A percentile compares a stretch with the other conserved stretches of the same genome.
Conservation (phyloP, 345 rosid genomes). For the Bruguiera parviflora region DNA sequence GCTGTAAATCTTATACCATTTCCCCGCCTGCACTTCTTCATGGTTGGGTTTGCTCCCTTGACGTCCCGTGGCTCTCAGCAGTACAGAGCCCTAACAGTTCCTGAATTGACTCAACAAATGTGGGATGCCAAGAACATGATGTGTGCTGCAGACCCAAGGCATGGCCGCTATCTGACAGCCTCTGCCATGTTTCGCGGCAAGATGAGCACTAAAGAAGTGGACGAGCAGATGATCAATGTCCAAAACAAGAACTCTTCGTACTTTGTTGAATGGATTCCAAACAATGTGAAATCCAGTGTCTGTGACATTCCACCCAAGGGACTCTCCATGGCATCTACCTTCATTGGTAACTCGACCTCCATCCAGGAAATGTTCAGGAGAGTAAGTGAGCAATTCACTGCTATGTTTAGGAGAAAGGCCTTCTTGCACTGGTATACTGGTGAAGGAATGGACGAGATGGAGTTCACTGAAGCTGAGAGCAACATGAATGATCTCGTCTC, state of each 20-base stretch:
- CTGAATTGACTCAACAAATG: slow-evolving; percentile 3
- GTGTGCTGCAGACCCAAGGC: slow-evolving; percentile 5
- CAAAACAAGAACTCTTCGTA: slow-evolving; percentile 5
- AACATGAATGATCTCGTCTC: slow-evolving; percentile 1
- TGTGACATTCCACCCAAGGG: not conserved
- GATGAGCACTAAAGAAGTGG: slow-evolving; percentile 6
- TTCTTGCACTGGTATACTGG: slow-evolving; percentile 7
- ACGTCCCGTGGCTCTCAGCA: slow-evolving; percentile 2
- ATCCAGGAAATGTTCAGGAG: slow-evolving; percentile 7
- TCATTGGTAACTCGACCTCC: slow-evolving; percentile 1
- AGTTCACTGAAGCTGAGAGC: slow-evolving; percentile 6
- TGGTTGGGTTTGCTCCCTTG: slow-evolving; percentile 3
- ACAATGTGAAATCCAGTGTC: slow-evolving; percentile 5
- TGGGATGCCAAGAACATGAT: slow-evolving; percentile 9
- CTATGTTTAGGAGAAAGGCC: slow-evolving; percentile 6
- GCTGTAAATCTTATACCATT: not conserved
- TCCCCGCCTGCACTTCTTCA: slow-evolving; percentile 1
- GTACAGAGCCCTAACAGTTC: not conserved
- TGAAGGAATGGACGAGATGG: slow-evolving; percentile 4
- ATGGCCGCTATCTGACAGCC: slow-evolving; percentile 5
- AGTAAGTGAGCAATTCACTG: slow-evolving; percentile 5
- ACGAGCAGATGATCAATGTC: slow-evolving; percentile 4
- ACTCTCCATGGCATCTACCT: slow-evolving; percentile 1
- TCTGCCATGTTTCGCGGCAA: slow-evolving; percentile 2
- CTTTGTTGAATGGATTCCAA: slow-evolving; percentile 1